Base-by-base conservation (phyloP, 2,329 filamentous ascomycete genomes). In the Leptographium radiaticola region DNA sequence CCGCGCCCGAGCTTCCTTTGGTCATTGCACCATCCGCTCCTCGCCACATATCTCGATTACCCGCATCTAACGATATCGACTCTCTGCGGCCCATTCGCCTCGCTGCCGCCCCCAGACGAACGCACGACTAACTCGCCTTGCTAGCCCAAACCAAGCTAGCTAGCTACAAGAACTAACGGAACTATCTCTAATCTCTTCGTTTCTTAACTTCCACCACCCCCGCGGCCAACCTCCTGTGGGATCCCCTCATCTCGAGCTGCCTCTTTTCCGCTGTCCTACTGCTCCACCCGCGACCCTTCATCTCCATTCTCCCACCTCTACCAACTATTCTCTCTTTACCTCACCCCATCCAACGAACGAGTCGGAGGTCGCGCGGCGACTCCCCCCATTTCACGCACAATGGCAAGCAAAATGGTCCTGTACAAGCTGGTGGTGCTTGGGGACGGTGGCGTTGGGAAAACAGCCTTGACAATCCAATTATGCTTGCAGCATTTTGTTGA, bases 401-500 rank as follows among this genome's bases (percentile, higher is more conserved):
- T 93, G 88, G 83, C 87, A 73, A 87, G 87, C 66, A 90, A 91
- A 77, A 94, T 94, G 89, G 90, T 89, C 67, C 74, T 95, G 69
- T 94, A 95, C 76, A 95, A 95, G 74, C 73, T 95, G 78, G 89
- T 95, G 80, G 89, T 95, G 72, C 75, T 95, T 60, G 90, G 89
- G 63, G 89, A 95, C 68, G 89, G 89, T 73, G 89, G 89, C 71
- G 89, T 95, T 58, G 89, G 89, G 63, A 95, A 95, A 73, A 95
- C 89, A 51, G 89, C 89, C 64, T 75, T 95, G 67, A 95, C 89
- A 55, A 95, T 95, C 67, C 89, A 98, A 83, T 78, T 98, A 64
- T 97, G 93, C 70, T 74, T 97, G 66, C 94, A 97, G 71, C 93
- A 98, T 71, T 98, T 98, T 68, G 90, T 97, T 64, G 91, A 97